These are phyloP conservation scores for rapeseed (Brassica napus) DNA, from an alignment of 345 rosid species.

Conservation along the genomic window DNA sequence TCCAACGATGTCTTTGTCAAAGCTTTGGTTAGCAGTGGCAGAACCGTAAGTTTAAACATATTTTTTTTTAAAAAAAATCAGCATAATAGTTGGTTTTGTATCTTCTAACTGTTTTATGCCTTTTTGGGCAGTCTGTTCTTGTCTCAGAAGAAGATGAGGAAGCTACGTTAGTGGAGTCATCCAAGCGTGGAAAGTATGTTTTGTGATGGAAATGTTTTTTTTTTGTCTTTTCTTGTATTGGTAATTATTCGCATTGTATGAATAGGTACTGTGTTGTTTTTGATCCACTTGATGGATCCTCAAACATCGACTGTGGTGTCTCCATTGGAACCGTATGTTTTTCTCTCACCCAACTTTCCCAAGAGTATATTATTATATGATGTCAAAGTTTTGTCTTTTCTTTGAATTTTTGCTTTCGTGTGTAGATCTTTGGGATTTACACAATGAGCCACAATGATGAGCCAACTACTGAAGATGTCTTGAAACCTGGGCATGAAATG, in stretches of 20 bases:
- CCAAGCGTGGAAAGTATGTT: conserved; percentile 77
- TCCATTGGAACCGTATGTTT: conserved; percentile 88
- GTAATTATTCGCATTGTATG: not conserved
- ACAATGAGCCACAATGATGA: conserved; percentile 61
- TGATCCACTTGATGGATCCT: conserved; percentile 98
- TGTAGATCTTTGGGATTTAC: conserved; percentile 94
- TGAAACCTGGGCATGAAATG: conserved; percentile 92
- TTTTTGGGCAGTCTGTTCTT: conserved; percentile 69
- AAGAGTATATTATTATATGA: not conserved
- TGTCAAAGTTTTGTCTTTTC: conserved; percentile 11
- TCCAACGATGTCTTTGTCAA: conserved; percentile 93
- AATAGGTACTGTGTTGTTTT: conserved; percentile 90
- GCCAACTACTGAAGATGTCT: conserved; percentile 75
- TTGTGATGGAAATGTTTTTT: not conserved
- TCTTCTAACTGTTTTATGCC: not conserved
- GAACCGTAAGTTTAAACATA: conserved; percentile 63
- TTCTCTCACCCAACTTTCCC: conserved; percentile 8
- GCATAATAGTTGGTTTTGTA: not conserved
- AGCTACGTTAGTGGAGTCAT: conserved; percentile 77
- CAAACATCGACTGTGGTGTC: conserved; percentile 97
- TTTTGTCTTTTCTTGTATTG: not conserved
- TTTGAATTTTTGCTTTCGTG: conserved; percentile 35
- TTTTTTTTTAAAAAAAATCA: no score
- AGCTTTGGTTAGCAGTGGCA: conserved; percentile 94
- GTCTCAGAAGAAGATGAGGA: conserved; percentile 98